phyloP scores from a whole-genome alignment of 108 stramenopile species.

The Cyclostephanos tholiformis region DNA sequence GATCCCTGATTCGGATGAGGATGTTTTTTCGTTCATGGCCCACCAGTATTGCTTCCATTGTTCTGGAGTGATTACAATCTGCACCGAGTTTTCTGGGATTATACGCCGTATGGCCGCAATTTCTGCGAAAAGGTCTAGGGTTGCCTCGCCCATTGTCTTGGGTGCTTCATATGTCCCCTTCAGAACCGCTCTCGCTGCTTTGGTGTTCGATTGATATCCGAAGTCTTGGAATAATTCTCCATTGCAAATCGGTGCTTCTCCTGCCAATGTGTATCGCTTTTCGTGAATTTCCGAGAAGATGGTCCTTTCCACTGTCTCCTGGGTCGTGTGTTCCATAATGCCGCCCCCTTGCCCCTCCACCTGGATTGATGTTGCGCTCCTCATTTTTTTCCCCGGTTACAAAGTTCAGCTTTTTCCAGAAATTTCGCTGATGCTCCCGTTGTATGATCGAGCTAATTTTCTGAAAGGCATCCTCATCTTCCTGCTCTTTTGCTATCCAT shows the following conservation, averaged over 20 bases:
- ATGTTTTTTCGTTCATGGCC: background rate
- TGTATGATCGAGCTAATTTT: slow-evolving; percentile 9
- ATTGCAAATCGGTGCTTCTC: slow-evolving; percentile 17
- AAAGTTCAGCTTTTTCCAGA: slow-evolving; percentile 16
- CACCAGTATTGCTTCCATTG: slow-evolving; percentile 4
- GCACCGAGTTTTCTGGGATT: background rate
- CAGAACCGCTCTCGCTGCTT: background rate
- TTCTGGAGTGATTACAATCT: background rate
- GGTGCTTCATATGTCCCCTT: background rate
- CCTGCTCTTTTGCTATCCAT: background rate
- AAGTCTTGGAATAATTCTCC: background rate
- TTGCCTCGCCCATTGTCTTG: background rate
- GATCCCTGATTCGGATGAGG: slow-evolving; percentile 8
- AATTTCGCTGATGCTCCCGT: slow-evolving; percentile 1
- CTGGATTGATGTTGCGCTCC: background rate
- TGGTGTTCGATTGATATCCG: background rate
- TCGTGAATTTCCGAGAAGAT: slow-evolving; percentile 5
- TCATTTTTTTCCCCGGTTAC: slow-evolving; percentile 2
- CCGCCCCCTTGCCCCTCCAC: background rate
- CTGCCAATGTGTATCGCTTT: slow-evolving; percentile 5
- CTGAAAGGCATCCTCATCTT: slow-evolving; percentile 7
- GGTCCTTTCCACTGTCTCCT: slow-evolving; percentile 7
- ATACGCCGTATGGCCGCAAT: background rate
- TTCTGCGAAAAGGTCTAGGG: background rate
- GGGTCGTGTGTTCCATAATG: background rate